Conservation (phyloP, 1,284 basidiomycete genomes). For the Tylopilus sp. region DNA sequence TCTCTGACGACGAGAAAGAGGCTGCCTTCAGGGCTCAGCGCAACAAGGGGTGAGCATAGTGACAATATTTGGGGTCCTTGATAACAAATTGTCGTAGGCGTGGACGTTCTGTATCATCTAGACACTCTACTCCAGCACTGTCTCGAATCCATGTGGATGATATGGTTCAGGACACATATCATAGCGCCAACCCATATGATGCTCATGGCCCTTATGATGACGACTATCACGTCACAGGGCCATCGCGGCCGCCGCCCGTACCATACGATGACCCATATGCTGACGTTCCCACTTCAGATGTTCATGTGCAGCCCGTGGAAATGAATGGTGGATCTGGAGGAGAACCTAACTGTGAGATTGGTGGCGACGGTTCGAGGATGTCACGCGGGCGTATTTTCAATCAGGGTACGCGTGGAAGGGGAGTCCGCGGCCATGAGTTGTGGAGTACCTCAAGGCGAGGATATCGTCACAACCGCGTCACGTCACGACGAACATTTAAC, state of each 20-base stretch:
- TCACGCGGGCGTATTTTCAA: constrained; percentile 39
- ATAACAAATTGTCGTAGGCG: constrained; percentile 41
- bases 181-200: constrained; percentile 59
- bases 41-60: constrained; percentile 51
- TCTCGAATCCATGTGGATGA: constrained; percentile 57
- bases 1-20: constrained; percentile 89
- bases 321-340: constrained; percentile 4
- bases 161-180: constrained; percentile 44
- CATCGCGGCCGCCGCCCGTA: constrained; percentile 58
- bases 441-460: constrained; percentile 20
- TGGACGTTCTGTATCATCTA: constrained; percentile 47
- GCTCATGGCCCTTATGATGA: constrained; percentile 65
- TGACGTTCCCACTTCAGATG: constrained; percentile 41
- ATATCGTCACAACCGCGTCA: constrained; percentile 5
- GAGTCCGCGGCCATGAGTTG: constrained; percentile 15
- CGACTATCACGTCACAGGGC: constrained; percentile 48
- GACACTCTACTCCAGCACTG: constrained; percentile 53
- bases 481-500: constrained; percentile 29
- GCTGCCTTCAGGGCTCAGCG: constrained; percentile 59
- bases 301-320: constrained; percentile 1
- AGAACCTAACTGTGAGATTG: constrained; percentile 29
- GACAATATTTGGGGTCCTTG: constrained; percentile 1
- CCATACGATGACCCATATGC: constrained; percentile 79
- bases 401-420: constrained; percentile 27
- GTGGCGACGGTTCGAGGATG: background rate